Conservation (phyloP, 2,329 filamentous ascomycete genomes). For the Dactylellina cionopaga region DNA sequence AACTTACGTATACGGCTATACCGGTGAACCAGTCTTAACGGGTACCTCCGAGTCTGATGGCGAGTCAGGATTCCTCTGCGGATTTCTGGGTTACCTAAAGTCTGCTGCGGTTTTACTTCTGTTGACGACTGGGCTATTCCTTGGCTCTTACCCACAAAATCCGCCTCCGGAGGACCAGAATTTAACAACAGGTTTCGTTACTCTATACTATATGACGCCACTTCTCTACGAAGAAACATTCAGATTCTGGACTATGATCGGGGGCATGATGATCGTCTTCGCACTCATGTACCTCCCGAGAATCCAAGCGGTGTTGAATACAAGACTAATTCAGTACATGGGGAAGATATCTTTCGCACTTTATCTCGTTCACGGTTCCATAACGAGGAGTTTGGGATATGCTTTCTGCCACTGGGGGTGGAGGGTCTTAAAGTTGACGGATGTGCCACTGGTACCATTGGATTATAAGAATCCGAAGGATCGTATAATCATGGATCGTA, state of each 20-base stretch:
- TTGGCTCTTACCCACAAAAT: constrained; percentile 24
- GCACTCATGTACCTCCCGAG: constrained; percentile 10
- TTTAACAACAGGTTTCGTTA: constrained; percentile 24
- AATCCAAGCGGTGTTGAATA: constrained; percentile 13
- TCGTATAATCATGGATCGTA: not conserved
- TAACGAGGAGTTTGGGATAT: constrained; percentile 71
- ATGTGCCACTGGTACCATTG: not conserved
- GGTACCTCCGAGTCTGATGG: not conserved
- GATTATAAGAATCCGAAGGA: not conserved
- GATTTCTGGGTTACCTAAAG: not conserved
- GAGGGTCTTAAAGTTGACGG: not conserved
- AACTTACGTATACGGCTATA: not conserved
- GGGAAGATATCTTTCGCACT: constrained; percentile 72
- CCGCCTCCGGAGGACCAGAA: not conserved
- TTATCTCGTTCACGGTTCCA: constrained; percentile 73
- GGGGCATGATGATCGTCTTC: constrained; percentile 19
- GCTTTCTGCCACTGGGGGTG: constrained; percentile 61
- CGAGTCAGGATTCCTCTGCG: not conserved
- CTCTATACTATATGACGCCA: not conserved
- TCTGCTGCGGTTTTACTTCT: not conserved
- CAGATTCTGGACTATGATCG: constrained; percentile 21
- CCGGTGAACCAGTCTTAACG: not conserved
- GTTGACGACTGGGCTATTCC: constrained; percentile 2
- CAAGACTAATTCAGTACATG: constrained; percentile 69
- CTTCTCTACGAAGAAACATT: constrained; percentile 35